Evolutionary conservation across 1,284 basidiomycete species (phyloP), one percentile per base, ranked within the genome.

Genomic region (Ceratobasidium sp.): DNA sequence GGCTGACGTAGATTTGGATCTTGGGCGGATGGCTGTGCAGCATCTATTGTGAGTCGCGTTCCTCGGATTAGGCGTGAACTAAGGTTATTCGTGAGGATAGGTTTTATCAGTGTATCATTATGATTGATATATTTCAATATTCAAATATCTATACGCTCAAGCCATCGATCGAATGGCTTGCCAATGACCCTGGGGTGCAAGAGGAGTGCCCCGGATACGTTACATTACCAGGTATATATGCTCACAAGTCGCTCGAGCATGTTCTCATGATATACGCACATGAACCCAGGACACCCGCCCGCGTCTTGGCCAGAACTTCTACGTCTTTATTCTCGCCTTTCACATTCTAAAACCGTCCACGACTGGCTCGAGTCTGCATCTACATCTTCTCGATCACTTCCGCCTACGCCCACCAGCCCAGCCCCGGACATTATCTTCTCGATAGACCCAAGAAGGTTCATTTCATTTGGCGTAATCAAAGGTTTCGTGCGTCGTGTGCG

Each of bases 391-490:
- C 92, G 91, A 1, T 50, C 60, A 47, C 10, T 12, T 22, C 45
- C 45, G 7, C 6, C 60, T 32, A 38, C 31, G 32, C 20, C 60
- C 45, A 32, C 20, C 32, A 38, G 29, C 17, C 8, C 22, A 27
- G 20, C 55, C n/a, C 35, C 29, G 20, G 60, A 52, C 32, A 52
- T 64, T 8, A 38, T 32, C 20, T 64, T 47, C 20, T 34, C 60
- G 13, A 90, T 99, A 68, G 97, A 99, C 77, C 86, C 94, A 7
- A 86, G 96, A 4, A 86, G 97, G 15, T 97, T 99, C 78, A 90
- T 95, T n/a, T 94, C 92, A 72, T 99, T 99, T 76, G 97, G 96
- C 13, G 91, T 98, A n/a, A 97, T 99, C 80, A 99, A 99, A 80
- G 96, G 95, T 0, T 99, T 98, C 76, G 82, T 99, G 13, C 87